Conservation (phyloP, 495 filamentous ascomycete genomes). For the Lasiosphaeris hirsuta region DNA sequence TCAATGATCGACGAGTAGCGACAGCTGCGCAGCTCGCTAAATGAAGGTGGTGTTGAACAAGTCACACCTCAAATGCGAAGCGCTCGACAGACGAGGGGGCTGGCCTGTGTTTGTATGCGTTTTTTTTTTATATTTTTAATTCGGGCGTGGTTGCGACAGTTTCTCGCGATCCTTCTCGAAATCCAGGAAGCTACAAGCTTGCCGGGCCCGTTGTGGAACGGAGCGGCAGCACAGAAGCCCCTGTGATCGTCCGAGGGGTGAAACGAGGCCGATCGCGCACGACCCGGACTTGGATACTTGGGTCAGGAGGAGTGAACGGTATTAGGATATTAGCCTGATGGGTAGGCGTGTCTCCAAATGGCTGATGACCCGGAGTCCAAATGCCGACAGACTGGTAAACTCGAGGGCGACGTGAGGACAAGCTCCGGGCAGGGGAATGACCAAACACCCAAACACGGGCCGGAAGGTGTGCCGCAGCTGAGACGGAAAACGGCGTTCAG, state of each 20-base stretch:
- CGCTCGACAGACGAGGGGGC: conserved; percentile 4
- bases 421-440: background rate
- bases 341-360: background rate
- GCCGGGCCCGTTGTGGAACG: conserved; percentile 15
- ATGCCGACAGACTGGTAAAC: conserved; percentile 3
- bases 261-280: conserved; percentile 25
- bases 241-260: conserved; percentile 20
- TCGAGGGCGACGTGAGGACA: background rate
- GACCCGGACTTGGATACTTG: conserved; percentile 20
- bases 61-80: background rate
- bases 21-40: conserved; percentile 3
- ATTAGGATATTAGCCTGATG: conserved; percentile 27
- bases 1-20: conserved; percentile 3
- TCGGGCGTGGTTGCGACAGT: background rate
- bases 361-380: background rate
- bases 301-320: conserved; percentile 19
- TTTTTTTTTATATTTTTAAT: conserved; percentile 1
- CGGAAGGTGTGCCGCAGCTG: conserved; percentile 12
- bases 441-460: conserved; percentile 6
- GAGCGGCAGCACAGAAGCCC: conserved; percentile 5
- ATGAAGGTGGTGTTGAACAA: conserved; percentile 5
- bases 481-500: conserved; percentile 14
- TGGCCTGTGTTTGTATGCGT: conserved; percentile 9
- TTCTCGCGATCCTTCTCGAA: conserved; percentile 12
- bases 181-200: background rate